phyloP scores from a whole-genome alignment of 176 grass and related monocot genomes.

The Thinopyrum elongatum region DNA sequence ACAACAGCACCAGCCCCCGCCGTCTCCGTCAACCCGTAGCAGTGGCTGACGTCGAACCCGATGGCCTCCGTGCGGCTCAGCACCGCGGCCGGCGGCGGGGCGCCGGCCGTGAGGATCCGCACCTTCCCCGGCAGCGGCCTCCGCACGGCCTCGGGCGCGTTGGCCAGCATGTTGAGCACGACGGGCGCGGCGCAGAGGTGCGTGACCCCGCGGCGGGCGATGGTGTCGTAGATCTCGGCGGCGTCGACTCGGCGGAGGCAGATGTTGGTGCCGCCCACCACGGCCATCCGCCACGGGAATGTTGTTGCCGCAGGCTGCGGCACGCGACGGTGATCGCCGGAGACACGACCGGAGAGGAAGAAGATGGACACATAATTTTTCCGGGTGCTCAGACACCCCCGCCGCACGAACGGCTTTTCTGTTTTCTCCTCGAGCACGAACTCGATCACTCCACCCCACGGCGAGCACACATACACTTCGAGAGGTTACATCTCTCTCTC shows the following conservation, averaged over 20 bases:
- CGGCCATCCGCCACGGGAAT: conserved; percentile 75
- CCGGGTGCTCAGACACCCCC: no score
- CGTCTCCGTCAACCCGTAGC: conserved; percentile 79
- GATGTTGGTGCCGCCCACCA: conserved; percentile 75
- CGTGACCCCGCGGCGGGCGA: conserved; percentile 37
- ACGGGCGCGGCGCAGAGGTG: conserved; percentile 89
- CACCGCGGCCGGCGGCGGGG: conserved; percentile 64
- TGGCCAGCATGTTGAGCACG: conserved; percentile 85
- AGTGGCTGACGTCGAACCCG: conserved; percentile 71
- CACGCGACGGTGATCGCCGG: no score
- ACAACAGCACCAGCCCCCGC: no score
- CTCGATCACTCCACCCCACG: no score
- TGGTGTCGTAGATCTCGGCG: conserved; percentile 41
- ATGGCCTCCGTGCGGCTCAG: conserved; percentile 57
- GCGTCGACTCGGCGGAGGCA: conserved; percentile 75
- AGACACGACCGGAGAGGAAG: no score
- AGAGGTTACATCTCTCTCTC: no score
- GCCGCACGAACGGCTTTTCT: no score
- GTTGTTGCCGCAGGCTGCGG: no score
- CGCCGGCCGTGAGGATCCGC: conserved; percentile 62
- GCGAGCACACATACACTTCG: no score
- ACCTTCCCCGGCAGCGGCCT: conserved; percentile 47
- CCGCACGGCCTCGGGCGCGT: conserved; percentile 41
- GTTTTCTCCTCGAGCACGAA: no score
- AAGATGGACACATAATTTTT: no score